phyloP scores from a whole-genome alignment of 2,329 filamentous ascomycete genomes.

The Clarireedia monteithiana region DNA sequence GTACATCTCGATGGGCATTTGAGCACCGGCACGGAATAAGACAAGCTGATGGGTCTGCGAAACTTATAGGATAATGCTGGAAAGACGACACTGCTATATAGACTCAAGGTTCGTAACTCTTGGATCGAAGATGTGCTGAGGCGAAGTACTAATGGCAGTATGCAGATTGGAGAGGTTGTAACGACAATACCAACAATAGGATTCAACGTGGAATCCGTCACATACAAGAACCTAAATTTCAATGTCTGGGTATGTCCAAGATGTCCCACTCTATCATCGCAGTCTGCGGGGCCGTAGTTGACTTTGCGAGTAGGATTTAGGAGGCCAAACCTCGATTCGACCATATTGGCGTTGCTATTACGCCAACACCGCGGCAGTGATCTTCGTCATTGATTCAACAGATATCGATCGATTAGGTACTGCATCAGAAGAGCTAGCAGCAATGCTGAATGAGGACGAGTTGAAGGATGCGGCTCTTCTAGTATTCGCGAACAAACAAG shows the following conservation, averaged over 20 bases:
- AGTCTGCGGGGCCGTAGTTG: conserved; percentile 1
- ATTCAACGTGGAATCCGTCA: conserved; percentile 98
- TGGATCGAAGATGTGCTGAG: neutral
- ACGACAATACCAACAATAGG: conserved; percentile 99
- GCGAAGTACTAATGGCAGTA: conserved; percentile 10
- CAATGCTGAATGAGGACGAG: conserved; percentile 97
- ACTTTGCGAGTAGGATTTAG: conserved; percentile 60
- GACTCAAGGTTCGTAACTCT: conserved; percentile 64
- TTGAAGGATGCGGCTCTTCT: conserved; percentile 84
- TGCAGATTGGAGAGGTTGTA: conserved; percentile 91
- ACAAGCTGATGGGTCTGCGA: conserved; percentile 7
- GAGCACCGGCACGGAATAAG: conserved; percentile 1
- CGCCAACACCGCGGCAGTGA: conserved; percentile 94
- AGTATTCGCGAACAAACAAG: conserved; percentile 98
- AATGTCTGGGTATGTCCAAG: conserved; percentile 79
- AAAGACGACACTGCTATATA: conserved; percentile 94
- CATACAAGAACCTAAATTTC: conserved; percentile 97
- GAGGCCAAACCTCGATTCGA: conserved; percentile 95
- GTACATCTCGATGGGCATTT: neutral
- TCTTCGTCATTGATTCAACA: conserved; percentile 97
- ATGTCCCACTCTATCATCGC: neutral
- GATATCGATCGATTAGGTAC: conserved; percentile 94
- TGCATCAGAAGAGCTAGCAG: conserved; percentile 82
- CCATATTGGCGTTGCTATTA: conserved; percentile 99
- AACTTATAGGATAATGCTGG: conserved; percentile 80